Percentiles rank a stretch among this genome's conserved stretches.
These are phyloP conservation scores for Ephemerocybe angulata DNA, from an alignment of 768 basidiomycete species.

Conservation along the genomic window DNA sequence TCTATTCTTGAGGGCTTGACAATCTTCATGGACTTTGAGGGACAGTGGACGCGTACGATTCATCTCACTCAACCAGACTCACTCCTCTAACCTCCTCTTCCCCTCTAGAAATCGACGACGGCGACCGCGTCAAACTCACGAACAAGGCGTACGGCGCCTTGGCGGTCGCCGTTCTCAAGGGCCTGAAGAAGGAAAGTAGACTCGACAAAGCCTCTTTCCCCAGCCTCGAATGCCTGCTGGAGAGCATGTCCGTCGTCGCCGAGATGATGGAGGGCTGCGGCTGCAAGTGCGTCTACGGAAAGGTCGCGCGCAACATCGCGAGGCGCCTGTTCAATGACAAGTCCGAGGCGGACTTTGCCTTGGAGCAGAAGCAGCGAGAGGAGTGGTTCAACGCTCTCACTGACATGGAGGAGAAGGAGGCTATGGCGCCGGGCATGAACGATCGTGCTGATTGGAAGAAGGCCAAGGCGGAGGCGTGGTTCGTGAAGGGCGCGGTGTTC, in stretches of 20 bases:
- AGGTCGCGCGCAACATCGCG: slow-evolving; percentile 34
- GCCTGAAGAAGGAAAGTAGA: slow-evolving; percentile 24
- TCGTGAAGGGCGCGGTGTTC: slow-evolving; percentile 19
- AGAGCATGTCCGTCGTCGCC: slow-evolving; percentile 23
- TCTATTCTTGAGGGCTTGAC: slow-evolving; percentile 30
- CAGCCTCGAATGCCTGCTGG: slow-evolving; percentile 30
- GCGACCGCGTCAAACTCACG: slow-evolving; percentile 25
- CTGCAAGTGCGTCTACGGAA: slow-evolving; percentile 22
- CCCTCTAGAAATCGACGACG: slow-evolving; percentile 31
- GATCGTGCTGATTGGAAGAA: slow-evolving; percentile 17
- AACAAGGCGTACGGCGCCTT: slow-evolving; percentile 33
- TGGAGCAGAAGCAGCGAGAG: slow-evolving; percentile 27
- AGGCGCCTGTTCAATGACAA: slow-evolving; percentile 28
- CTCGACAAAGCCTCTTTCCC: slow-evolving; percentile 29
- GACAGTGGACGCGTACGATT: slow-evolving; percentile 27
- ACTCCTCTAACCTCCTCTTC: background rate
- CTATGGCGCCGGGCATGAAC: slow-evolving; percentile 17
- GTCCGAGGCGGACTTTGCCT: slow-evolving; percentile 21
- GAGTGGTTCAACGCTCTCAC: slow-evolving; percentile 27
- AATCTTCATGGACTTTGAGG: slow-evolving; percentile 28
- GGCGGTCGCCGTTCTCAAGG: slow-evolving; percentile 30
- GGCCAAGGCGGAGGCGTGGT: slow-evolving; percentile 28
- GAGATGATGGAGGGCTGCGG: slow-evolving; percentile 19
- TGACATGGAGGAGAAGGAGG: slow-evolving; percentile 19
- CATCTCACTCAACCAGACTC: background rate